Percentiles rank a stretch among this genome's conserved stretches.
phyloP scores from a whole-genome alignment of 257 asterid species.

The Rehmannia glutinosa region DNA sequence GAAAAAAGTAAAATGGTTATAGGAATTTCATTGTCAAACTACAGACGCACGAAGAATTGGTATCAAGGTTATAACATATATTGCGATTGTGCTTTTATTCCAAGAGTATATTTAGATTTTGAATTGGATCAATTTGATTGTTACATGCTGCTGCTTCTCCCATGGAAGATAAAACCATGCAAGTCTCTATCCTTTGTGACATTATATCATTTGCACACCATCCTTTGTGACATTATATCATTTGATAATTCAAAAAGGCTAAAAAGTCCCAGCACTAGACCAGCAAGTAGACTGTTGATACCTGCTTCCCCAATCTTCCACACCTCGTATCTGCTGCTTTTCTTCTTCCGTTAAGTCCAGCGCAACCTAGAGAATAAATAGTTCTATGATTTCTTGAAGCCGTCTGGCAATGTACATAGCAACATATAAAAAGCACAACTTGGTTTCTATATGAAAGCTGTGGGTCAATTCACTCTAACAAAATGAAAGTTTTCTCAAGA shows the following conservation, averaged over 20 bases:
- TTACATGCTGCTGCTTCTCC: constrained; percentile 1
- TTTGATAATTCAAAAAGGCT: neutral
- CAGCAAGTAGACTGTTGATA: constrained; percentile 19
- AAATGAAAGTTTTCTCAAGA: neutral
- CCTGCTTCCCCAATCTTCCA: constrained; percentile 59
- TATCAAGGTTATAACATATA: neutral
- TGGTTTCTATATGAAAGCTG: too few relatives aligned
- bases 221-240: neutral
- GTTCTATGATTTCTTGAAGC: neutral
- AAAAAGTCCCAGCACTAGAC: neutral
- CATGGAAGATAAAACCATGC: neutral
- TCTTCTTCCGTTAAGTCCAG: constrained; percentile 75
- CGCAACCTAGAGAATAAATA: constrained; percentile 48
- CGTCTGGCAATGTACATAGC: neutral
- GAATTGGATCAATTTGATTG: neutral
- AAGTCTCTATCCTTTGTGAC: neutral
- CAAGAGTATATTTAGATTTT: too few relatives aligned
- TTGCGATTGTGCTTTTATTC: too few relatives aligned
- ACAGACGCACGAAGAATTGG: neutral
- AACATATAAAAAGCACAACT: neutral
- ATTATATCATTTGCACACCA: neutral
- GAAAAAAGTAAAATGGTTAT: neutral
- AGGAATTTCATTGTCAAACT: neutral
- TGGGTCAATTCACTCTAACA: neutral
- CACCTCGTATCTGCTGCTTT: constrained; percentile 47